Conservation (phyloP, 805 yeast genomes). For the Lipomyces spencermartinsiae region DNA sequence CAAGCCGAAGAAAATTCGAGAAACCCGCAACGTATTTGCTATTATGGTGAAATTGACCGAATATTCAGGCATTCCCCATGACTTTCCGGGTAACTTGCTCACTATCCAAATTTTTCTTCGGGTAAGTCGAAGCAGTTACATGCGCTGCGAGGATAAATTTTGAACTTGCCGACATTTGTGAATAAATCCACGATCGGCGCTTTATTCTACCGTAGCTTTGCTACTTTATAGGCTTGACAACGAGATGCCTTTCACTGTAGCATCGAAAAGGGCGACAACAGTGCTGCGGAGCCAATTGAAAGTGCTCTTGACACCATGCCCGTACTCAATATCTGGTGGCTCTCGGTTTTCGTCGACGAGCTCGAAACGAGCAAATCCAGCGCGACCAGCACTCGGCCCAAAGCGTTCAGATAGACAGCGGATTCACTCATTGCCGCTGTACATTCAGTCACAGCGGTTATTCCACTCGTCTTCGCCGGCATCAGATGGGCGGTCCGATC, state of each 20-base stretch:
- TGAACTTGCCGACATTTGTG: neutral
- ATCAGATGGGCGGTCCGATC: constrained; percentile 60
- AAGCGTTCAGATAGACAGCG: constrained; percentile 1
- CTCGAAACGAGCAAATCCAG: constrained; percentile 4
- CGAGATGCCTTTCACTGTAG: constrained; percentile 21
- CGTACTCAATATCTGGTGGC: neutral
- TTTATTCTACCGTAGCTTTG: neutral
- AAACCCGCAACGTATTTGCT: neutral
- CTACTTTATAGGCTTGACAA: constrained; percentile 2
- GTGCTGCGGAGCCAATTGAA: constrained; percentile 17
- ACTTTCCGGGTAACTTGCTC: neutral
- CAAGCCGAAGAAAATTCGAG: constrained; percentile 2
- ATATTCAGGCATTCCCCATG: neutral
- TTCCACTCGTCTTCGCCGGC: constrained; percentile 55
- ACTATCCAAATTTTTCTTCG: neutral
- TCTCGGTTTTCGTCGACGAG: constrained; percentile 11
- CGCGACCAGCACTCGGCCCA: neutral
- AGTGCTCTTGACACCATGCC: constrained; percentile 13
- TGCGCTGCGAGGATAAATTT: neutral
- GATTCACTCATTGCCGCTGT: neutral
- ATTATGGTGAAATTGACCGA: neutral
- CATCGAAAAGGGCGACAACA: constrained; percentile 19
- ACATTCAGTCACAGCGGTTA: constrained; percentile 7
- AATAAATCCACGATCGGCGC: neutral
- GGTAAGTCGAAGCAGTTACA: neutral